These are phyloP conservation scores for Chenopodium quinoa DNA, from an alignment of 148 eudicot genomes.

Conservation along the genomic window DNA sequence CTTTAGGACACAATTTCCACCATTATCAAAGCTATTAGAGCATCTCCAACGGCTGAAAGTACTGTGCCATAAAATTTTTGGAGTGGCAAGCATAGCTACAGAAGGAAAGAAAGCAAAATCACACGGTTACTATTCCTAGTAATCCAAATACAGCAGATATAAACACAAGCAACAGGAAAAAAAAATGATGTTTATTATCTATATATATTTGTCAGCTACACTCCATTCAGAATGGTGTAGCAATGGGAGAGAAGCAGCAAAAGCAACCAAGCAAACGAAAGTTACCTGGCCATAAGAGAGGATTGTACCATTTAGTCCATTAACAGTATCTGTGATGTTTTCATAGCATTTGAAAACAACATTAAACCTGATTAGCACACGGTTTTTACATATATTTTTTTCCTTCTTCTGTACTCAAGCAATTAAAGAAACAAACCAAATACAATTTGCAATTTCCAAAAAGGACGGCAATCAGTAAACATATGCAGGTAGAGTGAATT, in stretches of 20 bases:
- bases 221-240: background rate
- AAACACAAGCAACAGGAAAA: background rate
- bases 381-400: background rate
- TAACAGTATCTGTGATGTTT: conserved; percentile 51
- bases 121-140: background rate
- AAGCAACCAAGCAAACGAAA: background rate
- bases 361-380: background rate
- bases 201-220: background rate
- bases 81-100: too few relatives aligned
- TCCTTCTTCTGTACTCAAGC: background rate
- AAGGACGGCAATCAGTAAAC: background rate
- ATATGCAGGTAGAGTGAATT: too few relatives aligned
- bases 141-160: background rate
- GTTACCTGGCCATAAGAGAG: conserved; percentile 88
- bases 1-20: background rate
- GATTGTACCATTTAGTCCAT: conserved; percentile 73
- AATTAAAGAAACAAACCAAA: background rate
- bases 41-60: too few relatives aligned
- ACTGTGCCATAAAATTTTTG: too few relatives aligned
- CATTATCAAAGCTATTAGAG: background rate
- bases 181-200: too few relatives aligned
- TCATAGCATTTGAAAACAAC: background rate
- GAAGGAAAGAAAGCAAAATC: background rate
- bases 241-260: background rate
- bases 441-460: background rate